Percentiles rank a stretch among this genome's conserved stretches.
These are phyloP conservation scores for Phaeosphaeria sp. DNA, from an alignment of 2,329 filamentous ascomycete species.

Conservation along the genomic window DNA sequence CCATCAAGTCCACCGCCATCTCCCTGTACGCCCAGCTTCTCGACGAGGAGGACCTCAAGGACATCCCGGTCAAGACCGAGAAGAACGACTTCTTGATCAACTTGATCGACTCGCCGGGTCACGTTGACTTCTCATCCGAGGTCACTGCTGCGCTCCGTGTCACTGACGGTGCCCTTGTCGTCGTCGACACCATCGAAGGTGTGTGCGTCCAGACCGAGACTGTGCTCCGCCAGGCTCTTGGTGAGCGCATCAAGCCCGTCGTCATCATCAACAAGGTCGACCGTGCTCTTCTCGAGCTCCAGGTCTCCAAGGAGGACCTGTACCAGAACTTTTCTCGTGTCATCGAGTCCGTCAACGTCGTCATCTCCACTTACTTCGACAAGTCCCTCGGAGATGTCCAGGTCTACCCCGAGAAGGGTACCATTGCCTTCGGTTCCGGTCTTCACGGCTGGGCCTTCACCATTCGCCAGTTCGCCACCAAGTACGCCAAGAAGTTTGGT, in stretches of 20 bases:
- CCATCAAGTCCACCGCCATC: slow-evolving; percentile 99
- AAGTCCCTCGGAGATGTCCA: slow-evolving; percentile 96
- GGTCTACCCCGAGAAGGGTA: slow-evolving; percentile 97
- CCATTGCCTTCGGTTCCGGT: slow-evolving; percentile 98
- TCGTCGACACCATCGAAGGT: slow-evolving; percentile 99
- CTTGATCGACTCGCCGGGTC: slow-evolving; percentile 99
- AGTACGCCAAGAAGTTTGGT: slow-evolving; percentile 99
- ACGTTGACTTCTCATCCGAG: slow-evolving; percentile 99
- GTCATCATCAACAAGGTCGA: slow-evolving; percentile 99
- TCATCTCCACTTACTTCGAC: slow-evolving; percentile 99
- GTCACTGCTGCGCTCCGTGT: slow-evolving; percentile 99
- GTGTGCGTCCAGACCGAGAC: slow-evolving; percentile 99
- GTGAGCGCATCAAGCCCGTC: slow-evolving; percentile 99
- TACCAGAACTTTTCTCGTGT: slow-evolving; percentile 99
- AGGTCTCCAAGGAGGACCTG: slow-evolving; percentile 97
- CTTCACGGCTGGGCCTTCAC: slow-evolving; percentile 99
- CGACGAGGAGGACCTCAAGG: slow-evolving; percentile 88
- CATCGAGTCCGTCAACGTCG: slow-evolving; percentile 99
- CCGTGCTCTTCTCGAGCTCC: slow-evolving; percentile 97
- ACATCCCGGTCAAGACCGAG: slow-evolving; percentile 87
- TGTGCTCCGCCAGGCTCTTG: slow-evolving; percentile 96
- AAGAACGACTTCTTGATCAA: slow-evolving; percentile 99
- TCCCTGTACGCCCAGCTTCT: slow-evolving; percentile 90
- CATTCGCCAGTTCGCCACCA: slow-evolving; percentile 92
- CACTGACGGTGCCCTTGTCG: slow-evolving; percentile 98